Evolutionary conservation across 768 basidiomycete species (phyloP).

Genomic region (Suillus discolor): DNA sequence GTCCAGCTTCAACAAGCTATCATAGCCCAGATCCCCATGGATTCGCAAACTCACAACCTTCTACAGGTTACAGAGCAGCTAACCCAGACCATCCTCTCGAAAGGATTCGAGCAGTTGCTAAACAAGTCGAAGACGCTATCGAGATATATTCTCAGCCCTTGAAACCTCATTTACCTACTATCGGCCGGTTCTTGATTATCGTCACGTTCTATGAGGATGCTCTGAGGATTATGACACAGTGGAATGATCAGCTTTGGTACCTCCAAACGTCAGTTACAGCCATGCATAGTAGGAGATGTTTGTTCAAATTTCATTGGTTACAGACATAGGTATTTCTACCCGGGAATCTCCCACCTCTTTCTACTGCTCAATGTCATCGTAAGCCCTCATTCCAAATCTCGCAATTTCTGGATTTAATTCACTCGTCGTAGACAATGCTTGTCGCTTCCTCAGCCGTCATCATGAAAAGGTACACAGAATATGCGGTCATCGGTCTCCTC

Average conservation of each 20-base stretch:
- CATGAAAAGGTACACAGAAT: constrained; percentile 84
- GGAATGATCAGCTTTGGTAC: constrained; percentile 98
- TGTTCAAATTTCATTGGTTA: constrained; percentile 12
- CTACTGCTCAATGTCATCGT: constrained; percentile 90
- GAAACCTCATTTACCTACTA: constrained; percentile 90
- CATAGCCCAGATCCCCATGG: constrained; percentile 73
- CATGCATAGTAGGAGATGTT: background rate
- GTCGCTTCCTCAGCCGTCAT: constrained; percentile 84
- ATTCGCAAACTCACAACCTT: constrained; percentile 69
- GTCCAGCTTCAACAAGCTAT: constrained; percentile 62
- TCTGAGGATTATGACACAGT: constrained; percentile 89
- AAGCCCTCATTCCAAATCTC: constrained; percentile 36
- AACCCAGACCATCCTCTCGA: constrained; percentile 83
- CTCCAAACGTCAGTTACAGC: constrained; percentile 76
- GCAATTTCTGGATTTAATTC: background rate
- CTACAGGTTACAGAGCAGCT: constrained; percentile 75
- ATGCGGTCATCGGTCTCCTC: constrained; percentile 87
- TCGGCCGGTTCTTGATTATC: constrained; percentile 96
- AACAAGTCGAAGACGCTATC: constrained; percentile 86
- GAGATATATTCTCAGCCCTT: constrained; percentile 93
- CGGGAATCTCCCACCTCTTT: constrained; percentile 95
- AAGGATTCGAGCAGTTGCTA: constrained; percentile 69
- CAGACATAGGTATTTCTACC: constrained; percentile 94
- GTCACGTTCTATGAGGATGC: constrained; percentile 99
- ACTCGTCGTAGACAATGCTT: constrained; percentile 75